Evolutionary conservation across 371 early-diverging fungal species (phyloP).

Genomic region (Conidiobolus incongruus): DNA sequence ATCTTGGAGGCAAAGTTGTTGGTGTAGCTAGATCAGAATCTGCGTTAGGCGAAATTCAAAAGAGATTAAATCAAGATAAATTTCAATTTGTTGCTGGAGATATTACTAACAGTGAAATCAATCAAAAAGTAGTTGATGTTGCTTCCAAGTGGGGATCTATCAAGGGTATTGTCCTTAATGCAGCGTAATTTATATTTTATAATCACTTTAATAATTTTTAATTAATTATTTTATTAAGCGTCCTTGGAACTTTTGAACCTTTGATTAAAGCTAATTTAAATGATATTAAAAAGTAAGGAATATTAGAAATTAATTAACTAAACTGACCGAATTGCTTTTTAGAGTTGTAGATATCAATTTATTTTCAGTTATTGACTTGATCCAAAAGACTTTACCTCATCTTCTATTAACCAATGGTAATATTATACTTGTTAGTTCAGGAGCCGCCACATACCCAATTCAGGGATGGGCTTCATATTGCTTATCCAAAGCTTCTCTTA

Average conservation of each 20-base stretch:
- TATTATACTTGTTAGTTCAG: constrained; percentile 15
- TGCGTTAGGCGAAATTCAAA: neutral
- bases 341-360: constrained; percentile 22
- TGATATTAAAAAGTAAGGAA: neutral
- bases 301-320: neutral
- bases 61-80: neutral
- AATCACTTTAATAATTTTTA: too few relatives aligned
- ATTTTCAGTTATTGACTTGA: constrained; percentile 15
- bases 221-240: too few relatives aligned
- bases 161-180: constrained; percentile 28
- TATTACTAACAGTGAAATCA: constrained; percentile 6
- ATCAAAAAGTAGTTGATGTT: constrained; percentile 5
- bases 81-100: constrained; percentile 14
- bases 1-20: constrained; percentile 9
- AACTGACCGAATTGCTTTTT: neutral
- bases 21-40: constrained; percentile 12
- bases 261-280: too few relatives aligned
- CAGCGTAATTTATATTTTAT: constrained; percentile 8
- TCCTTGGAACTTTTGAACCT: too few relatives aligned
- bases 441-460: constrained; percentile 18
- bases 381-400: constrained; percentile 15
- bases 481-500: constrained; percentile 25
- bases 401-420: constrained; percentile 11
- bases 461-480: constrained; percentile 29
- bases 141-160: constrained; percentile 10